Percentiles rank a stretch among this genome's conserved stretches.
These are phyloP conservation scores for Botryotinia narcissicola DNA, from an alignment of 2,329 filamentous ascomycete species.

Conservation along the genomic window DNA sequence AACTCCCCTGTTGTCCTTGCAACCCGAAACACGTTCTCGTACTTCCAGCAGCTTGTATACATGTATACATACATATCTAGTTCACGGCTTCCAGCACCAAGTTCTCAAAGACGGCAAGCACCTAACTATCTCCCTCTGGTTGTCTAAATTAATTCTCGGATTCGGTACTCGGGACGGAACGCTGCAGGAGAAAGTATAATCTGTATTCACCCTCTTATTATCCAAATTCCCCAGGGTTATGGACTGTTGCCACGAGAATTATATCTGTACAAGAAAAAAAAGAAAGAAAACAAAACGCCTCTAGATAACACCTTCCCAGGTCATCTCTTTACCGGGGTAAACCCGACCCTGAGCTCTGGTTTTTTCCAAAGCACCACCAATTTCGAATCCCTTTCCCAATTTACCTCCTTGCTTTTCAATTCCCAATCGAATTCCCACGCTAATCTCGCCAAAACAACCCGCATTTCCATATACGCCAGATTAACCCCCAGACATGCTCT, in stretches of 20 bases:
- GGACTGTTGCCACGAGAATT: neutral
- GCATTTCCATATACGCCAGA: conserved; percentile 19
- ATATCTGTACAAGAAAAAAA: neutral
- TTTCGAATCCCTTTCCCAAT: conserved; percentile 12
- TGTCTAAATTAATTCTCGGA: neutral
- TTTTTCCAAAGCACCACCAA: conserved; percentile 15
- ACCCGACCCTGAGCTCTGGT: neutral
- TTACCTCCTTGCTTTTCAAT: conserved; percentile 5
- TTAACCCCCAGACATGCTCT: conserved; percentile 11
- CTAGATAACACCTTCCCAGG: neutral
- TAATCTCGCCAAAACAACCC: conserved; percentile 14
- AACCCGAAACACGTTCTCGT: neutral
- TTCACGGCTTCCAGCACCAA: neutral
- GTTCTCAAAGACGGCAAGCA: neutral
- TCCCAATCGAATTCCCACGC: conserved; percentile 16
- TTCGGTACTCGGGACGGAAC: neutral
- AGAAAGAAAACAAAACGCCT: neutral
- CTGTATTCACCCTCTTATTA: too few species aligned
- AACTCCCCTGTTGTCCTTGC: neutral
- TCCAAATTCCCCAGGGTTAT: neutral
- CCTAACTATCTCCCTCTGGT: neutral
- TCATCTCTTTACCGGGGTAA: neutral
- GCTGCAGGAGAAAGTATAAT: neutral
- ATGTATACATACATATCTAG: neutral
- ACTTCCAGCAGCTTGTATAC: neutral